Conservation (phyloP, 1,284 basidiomycete genomes). For the Pseudomicrostroma phylloplanum region DNA sequence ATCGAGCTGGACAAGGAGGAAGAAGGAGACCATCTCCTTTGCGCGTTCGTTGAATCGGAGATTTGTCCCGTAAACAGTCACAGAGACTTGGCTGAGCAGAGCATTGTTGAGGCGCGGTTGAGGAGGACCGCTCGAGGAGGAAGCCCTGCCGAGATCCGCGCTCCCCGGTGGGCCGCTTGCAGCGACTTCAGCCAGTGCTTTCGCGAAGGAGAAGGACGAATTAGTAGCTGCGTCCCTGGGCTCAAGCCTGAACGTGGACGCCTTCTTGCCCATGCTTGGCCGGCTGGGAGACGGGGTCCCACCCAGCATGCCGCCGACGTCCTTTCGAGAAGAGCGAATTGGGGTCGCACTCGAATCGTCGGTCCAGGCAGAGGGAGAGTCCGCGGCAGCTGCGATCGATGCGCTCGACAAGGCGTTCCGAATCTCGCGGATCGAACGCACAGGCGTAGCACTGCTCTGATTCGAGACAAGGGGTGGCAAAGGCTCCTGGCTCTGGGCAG, state of each 20-base stretch:
- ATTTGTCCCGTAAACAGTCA: constrained; percentile 57
- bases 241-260: not conserved
- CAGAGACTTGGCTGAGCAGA: constrained; percentile 29
- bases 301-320: not conserved
- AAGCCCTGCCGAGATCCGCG: not conserved
- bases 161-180: constrained; percentile 11
- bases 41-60: constrained; percentile 77
- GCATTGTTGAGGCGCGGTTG: constrained; percentile 35
- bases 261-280: not conserved
- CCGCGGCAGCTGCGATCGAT: not conserved
- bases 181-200: constrained; percentile 22
- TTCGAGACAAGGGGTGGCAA: not conserved
- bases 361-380: not conserved
- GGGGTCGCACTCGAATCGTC: not conserved
- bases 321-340: not conserved
- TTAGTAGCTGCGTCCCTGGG: constrained; percentile 12
- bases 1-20: constrained; percentile 58
- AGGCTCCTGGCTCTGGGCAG: not conserved
- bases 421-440: not conserved
- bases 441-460: not conserved
- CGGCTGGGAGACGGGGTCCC: not conserved
- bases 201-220: constrained; percentile 15
- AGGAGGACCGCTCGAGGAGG: not conserved
- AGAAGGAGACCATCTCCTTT: constrained; percentile 77
- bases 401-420: not conserved